Evolutionary conservation across 305 asterid species (phyloP).

Genomic region (Fraxinus latifolia): DNA sequence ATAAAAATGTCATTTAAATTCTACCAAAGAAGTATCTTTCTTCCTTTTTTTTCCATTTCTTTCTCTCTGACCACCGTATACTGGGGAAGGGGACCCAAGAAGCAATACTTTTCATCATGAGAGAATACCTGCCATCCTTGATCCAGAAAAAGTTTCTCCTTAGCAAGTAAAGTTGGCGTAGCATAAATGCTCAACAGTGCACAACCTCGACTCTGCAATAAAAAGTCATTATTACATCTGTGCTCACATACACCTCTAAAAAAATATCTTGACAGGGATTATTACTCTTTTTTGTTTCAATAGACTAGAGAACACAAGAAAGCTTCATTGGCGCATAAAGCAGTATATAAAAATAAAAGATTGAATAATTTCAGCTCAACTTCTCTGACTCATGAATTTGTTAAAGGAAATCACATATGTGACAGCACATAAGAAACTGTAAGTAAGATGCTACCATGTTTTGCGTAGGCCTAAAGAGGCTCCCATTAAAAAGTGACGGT

Average conservation of each 20-base stretch:
- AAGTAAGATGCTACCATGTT: background rate
- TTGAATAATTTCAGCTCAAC: slow-evolving; percentile 17
- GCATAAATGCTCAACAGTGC: slow-evolving; percentile 74
- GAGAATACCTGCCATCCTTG: slow-evolving; percentile 91
- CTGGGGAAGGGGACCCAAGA: background rate
- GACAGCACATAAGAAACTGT: background rate
- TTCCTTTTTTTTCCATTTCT: background rate
- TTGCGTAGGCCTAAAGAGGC: background rate
- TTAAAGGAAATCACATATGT: background rate
- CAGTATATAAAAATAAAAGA: slow-evolving; percentile 11
- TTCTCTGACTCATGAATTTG: background rate
- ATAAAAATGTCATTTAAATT: background rate
- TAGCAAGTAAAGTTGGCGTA: slow-evolving; percentile 83
- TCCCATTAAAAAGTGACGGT: background rate
- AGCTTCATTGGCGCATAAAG: slow-evolving; percentile 6
- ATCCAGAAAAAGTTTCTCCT: slow-evolving; percentile 88
- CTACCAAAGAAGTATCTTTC: background rate
- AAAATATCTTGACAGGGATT: background rate
- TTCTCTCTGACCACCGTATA: background rate
- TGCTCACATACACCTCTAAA: background rate
- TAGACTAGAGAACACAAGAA: background rate
- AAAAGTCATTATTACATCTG: slow-evolving; percentile 23
- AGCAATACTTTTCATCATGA: background rate
- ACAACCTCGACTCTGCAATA: slow-evolving; percentile 92
- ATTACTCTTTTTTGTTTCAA: slow-evolving; percentile 12